Evolutionary conservation across 352 stramenopile species (phyloP), one percentile per base, ranked within the genome.

Genomic region (Blastocystis sp.): DNA sequence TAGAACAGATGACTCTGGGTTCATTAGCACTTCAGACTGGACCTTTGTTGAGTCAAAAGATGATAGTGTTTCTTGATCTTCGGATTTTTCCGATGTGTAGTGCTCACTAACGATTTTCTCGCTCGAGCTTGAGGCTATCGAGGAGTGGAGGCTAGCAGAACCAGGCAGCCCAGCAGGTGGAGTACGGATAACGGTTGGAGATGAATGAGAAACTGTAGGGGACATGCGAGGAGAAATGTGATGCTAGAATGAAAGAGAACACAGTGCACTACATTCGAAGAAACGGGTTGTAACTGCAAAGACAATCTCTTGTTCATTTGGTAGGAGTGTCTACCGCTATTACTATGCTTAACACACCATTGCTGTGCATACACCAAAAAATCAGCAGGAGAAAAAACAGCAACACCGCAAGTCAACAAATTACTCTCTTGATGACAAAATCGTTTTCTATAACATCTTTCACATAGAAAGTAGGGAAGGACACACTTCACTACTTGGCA

Each of bases 381-480:
- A 34, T 34, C 55, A 0, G n/a, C 11, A 41, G 70, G 34, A n/a
- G 45, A 23, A 39, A 80, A 62, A n/a, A 80, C 70, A 4, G 70
- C 70, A 20, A 80, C 39, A 47, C 70, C 70, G 39, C 70, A 80
- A 4, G 64, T n/a, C 41, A 63, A 41, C n/a, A 26, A 53, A 37
- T 15, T 63, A 34, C 29, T 23, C 3, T 15, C 4, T 64, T 80
- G 70, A n/a, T 47, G 37, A 39, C 70, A 80, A 54, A 80, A 80
- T 15, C 70, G 39, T 39, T 80, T 80, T 9, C 70, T 41, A 47
- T 61, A 80, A 43, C 70, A 80, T 53, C 64, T 80, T 23, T 80
- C 70, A 20, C 70, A 80, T n/a, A 80, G 45, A 41, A 80, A 39
- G 13, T n/a, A 80, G 4, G 70, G 70, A 6, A 80, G 9, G 26